Evolutionary conservation across 352 stramenopile genomes (phyloP), one percentile per base, ranked within the genome.

Genomic region (Pythium aphanidermatum): DNA sequence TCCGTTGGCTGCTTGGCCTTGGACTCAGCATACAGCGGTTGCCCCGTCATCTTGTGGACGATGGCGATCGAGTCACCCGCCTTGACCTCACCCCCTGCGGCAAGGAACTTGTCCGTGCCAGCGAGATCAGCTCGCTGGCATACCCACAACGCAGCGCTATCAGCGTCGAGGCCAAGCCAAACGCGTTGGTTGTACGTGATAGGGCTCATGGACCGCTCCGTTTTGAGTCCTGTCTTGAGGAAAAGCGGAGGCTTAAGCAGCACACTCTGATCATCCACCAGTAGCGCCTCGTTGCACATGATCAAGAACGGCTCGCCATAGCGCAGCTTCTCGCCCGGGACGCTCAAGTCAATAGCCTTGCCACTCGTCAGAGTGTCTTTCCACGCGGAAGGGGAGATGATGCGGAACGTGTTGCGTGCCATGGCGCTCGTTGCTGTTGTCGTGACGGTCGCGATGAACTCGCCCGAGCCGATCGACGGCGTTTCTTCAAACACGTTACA

Each of bases 401-500:
- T 16, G 12, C 74, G 76, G 47, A 92, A 92, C 5, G 76, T 86
- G 48, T 71, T 85, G 16, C 80, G 60, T 10, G 74, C 70, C 12
- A 74, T 39, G 4, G 66, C 42, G 3, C 57, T 20, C 14, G 48
- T 64, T 1, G 46, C 39, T 1, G 61, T 41, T 0, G 62, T 74
- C n/a, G 35, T 34, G n/a, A 66, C 63, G 7, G 68, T 84, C 27
- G 90, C 69, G 37, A 87, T 43, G 34, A 72, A 93, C 58, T 93
- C 82, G 33, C 70, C 67, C 34, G 76, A 88, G 29, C 82, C 79
- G 46, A 88, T 84, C 0, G 77, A 77, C 20, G 74, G 79, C 12
- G 82, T 85, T 63, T 93, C 82, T 44, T 93, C 76, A 51, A 90
- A 90, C 40, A 91, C 66, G 40, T 92, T 90, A 61, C 70, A 85